Conservation (phyloP, 108 stramenopile species). For the Nannochloropsis gaditana region DNA sequence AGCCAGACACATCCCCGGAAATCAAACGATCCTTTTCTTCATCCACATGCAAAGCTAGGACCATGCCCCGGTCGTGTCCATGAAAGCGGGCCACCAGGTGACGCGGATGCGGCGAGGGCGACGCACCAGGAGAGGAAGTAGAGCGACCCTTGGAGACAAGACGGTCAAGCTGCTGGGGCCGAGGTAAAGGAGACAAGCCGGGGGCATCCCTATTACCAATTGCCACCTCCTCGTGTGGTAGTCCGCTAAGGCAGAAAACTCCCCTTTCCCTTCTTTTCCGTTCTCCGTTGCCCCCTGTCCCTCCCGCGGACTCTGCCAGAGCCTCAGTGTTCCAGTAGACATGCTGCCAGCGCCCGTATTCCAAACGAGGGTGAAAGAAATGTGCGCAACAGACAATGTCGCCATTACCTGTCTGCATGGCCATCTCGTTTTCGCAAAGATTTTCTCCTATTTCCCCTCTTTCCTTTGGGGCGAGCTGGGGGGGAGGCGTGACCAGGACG, state of each 20-base stretch:
- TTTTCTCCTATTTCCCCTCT: neutral
- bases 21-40: neutral
- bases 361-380: neutral
- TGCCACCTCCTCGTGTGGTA: neutral
- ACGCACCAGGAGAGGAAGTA: neutral
- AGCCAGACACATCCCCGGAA: neutral
- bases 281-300: neutral
- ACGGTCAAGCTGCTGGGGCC: neutral
- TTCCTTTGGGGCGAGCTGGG: neutral
- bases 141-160: neutral
- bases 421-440: too few species aligned
- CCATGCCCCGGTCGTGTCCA: neutral
- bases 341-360: neutral
- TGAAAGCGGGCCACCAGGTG: neutral
- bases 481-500: neutral
- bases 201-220: neutral
- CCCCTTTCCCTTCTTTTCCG: neutral
- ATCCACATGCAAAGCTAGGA: slow-evolving; percentile 5
- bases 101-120: neutral
- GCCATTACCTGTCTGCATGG: neutral
- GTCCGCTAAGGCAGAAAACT: neutral
- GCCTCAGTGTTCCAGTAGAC: neutral
- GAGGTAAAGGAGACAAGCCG: neutral
- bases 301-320: neutral
- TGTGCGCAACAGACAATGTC: neutral